These are phyloP conservation scores for Microcyclospora pomicola DNA, from an alignment of 2,329 filamentous ascomycete genomes.

Conservation along the genomic window DNA sequence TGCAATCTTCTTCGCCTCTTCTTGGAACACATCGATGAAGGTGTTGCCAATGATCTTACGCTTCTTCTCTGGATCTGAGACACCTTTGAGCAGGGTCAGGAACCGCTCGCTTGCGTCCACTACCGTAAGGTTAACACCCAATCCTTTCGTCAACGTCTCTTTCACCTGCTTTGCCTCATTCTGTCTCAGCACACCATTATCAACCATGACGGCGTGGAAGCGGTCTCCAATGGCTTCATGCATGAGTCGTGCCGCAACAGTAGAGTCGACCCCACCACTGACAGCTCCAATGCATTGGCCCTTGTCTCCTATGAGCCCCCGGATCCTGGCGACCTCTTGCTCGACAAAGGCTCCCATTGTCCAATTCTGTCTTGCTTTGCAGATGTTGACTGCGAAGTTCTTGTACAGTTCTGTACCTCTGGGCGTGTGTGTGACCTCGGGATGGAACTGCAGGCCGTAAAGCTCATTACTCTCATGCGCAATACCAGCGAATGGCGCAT, in stretches of 20 bases:
- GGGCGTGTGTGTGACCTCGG: conserved; percentile 64
- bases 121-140: conserved; percentile 83
- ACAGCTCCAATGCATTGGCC: conserved; percentile 73
- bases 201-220: conserved; percentile 72
- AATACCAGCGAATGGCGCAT: conserved; percentile 69
- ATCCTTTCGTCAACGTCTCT: conserved; percentile 59
- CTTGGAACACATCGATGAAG: conserved; percentile 73
- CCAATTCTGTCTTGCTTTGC: conserved; percentile 64
- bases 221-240: conserved; percentile 71
- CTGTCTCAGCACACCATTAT: conserved; percentile 75
- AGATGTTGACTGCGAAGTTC: conserved; percentile 80
- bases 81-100: conserved; percentile 59
- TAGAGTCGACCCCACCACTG: conserved; percentile 77
- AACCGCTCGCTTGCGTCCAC: conserved; percentile 69
- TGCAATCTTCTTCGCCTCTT: conserved; percentile 62
- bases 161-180: conserved; percentile 76
- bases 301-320: conserved; percentile 63
- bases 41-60: conserved; percentile 78
- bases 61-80: conserved; percentile 69
- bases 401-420: conserved; percentile 55
- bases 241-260: conserved; percentile 78
- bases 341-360: conserved; percentile 73
- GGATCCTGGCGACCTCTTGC: conserved; percentile 67
- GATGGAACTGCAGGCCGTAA: conserved; percentile 81
- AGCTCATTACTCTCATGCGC: conserved; percentile 56